Evolutionary conservation across 2,329 filamentous ascomycete species (phyloP).

Genomic region (Calonectria naviculata): DNA sequence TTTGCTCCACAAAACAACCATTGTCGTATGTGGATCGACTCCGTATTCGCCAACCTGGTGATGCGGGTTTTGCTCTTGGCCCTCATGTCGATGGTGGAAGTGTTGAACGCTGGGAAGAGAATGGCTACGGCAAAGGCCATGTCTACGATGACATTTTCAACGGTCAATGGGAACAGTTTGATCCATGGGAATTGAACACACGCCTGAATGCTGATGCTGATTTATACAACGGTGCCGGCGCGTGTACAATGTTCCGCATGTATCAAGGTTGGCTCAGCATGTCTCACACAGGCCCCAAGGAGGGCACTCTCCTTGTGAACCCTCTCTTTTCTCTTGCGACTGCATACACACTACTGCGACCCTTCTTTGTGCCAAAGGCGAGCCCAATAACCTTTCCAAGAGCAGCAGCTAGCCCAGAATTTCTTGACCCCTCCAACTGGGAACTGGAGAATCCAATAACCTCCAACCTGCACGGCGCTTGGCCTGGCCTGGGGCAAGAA

Average conservation of each 20-base stretch:
- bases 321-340: constrained; percentile 81
- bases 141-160: constrained; percentile 82
- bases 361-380: constrained; percentile 75
- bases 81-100: constrained; percentile 81
- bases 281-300: constrained; percentile 74
- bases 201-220: constrained; percentile 77
- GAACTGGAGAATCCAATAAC: constrained; percentile 59
- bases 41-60: constrained; percentile 78
- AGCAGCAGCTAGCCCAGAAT: constrained; percentile 40
- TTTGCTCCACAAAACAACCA: constrained; percentile 53
- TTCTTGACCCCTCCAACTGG: constrained; percentile 69
- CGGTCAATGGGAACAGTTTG: constrained; percentile 83
- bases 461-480: constrained; percentile 76
- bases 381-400: constrained; percentile 35
- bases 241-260: constrained; percentile 86
- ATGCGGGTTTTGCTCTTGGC: constrained; percentile 76
- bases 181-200: constrained; percentile 82
- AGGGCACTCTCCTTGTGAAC: constrained; percentile 86
- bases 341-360: constrained; percentile 83
- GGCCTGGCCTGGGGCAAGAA: constrained; percentile 77
- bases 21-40: constrained; percentile 78
- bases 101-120: constrained; percentile 78
- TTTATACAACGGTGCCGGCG: constrained; percentile 83
- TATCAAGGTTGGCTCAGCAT: constrained; percentile 92
- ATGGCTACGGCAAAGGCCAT: constrained; percentile 72